phyloP scores from a whole-genome alignment of 2,329 filamentous ascomycete species.

The Aspergillus luchuensis region DNA sequence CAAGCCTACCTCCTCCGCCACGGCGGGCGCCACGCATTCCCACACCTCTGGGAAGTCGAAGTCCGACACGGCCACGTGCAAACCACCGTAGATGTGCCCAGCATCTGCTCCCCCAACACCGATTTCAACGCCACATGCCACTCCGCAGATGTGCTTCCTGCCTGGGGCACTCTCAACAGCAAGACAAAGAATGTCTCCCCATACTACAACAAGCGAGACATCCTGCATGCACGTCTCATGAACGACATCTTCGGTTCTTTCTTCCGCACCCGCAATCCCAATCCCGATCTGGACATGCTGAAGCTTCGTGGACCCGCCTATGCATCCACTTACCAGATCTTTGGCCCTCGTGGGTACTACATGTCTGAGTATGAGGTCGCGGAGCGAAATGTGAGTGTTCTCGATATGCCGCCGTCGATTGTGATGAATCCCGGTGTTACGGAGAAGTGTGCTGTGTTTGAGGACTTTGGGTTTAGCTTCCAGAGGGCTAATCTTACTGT shows the following conservation, averaged over 20 bases:
- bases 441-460: constrained; percentile 25
- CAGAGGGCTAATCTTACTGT: constrained; percentile 17
- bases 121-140: constrained; percentile 33
- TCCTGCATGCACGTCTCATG: constrained; percentile 27
- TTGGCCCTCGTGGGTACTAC: constrained; percentile 15
- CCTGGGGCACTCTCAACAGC: constrained; percentile 31
- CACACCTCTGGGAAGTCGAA: constrained; percentile 24
- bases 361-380: constrained; percentile 16
- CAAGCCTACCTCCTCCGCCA: constrained; percentile 20
- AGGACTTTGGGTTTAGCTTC: constrained; percentile 30
- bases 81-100: constrained; percentile 17
- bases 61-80: constrained; percentile 28
- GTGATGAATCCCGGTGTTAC: constrained; percentile 17
- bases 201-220: constrained; percentile 24
- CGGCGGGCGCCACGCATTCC: constrained; percentile 15
- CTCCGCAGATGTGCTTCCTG: constrained; percentile 28
- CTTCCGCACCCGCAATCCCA: constrained; percentile 25
- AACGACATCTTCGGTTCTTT: constrained; percentile 30
- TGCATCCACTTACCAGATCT: constrained; percentile 18
- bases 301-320: constrained; percentile 26
- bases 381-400: constrained; percentile 16
- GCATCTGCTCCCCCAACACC: constrained; percentile 28
- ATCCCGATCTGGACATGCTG: constrained; percentile 24
- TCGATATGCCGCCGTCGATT: constrained; percentile 19
- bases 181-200: constrained; percentile 27